These are phyloP conservation scores for Pseudocercospora fuligena DNA, from an alignment of 2,329 filamentous ascomycete genomes.

Conservation along the genomic window DNA sequence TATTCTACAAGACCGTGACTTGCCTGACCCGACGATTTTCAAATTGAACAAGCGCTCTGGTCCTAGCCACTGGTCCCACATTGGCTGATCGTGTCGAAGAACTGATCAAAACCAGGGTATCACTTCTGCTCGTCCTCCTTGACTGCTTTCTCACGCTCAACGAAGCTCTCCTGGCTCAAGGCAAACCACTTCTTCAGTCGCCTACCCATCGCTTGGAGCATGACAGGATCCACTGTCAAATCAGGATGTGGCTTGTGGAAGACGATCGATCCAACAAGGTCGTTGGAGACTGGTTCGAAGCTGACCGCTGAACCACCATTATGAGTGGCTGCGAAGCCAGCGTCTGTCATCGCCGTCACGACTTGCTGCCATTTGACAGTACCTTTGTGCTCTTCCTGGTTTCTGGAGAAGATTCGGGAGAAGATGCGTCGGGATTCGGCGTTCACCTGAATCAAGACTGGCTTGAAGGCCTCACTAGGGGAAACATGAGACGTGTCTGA, in stretches of 20 bases:
- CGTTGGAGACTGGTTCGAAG: conserved; percentile 10
- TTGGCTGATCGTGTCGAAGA: not conserved
- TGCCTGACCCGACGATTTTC: no score
- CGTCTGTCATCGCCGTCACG: conserved; percentile 20
- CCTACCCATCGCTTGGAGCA: conserved; percentile 9
- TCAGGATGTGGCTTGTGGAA: conserved; percentile 20
- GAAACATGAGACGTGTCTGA: no score
- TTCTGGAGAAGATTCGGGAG: not conserved
- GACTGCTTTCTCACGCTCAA: not conserved
- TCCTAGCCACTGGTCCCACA: not conserved
- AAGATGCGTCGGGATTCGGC: not conserved
- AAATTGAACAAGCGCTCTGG: not conserved
- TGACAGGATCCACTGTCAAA: conserved; percentile 4
- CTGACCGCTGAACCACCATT: conserved; percentile 17
- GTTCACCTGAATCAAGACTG: not conserved
- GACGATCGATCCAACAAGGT: conserved; percentile 12
- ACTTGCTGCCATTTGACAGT: conserved; percentile 22
- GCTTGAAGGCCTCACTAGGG: no score
- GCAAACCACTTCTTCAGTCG: conserved; percentile 7
- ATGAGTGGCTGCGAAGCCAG: conserved; percentile 18
- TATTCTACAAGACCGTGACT: no score
- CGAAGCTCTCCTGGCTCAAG: not conserved
- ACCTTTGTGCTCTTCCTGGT: not conserved
- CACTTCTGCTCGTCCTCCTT: not conserved
- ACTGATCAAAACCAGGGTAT: no score